Evolutionary conservation across 2,329 filamentous ascomycete species (phyloP), one percentile per base, ranked within the genome.

Genomic region (Fusarium penzigii): DNA sequence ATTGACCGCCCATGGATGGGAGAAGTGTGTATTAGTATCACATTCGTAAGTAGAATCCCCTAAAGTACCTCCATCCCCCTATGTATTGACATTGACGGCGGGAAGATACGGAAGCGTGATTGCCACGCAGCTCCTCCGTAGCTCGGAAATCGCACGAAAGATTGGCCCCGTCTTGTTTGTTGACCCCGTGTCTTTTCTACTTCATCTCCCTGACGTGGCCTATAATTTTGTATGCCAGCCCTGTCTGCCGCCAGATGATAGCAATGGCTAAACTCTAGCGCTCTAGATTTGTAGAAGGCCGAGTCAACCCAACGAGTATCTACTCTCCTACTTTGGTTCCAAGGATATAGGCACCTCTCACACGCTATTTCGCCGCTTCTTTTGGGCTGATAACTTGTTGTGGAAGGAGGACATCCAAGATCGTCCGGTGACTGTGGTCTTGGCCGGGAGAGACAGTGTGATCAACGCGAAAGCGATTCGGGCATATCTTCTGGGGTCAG

Each of bases 211-310:
- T 5, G 78, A 85, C 56, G 81, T 87, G 9, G 81, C 82, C 2
- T 86, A 83, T 65, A 87, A 86, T 58, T 87, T 87, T 65, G 65
- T 68, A n/a, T n/a, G n/a, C n/a, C n/a, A n/a, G n/a, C n/a, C n/a
- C n/a, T n/a, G n/a, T n/a, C n/a, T n/a, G n/a, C n/a, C n/a, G n/a
- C n/a, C 16, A n/a, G 9, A 14, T 39, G 6, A 38, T 1, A 12
- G 44, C 9, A 41, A n/a, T 42, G 3, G 17, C 56, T 61, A 56
- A 60, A 43, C 39, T 46, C 39, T 6, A 50, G 43, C 2, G 11
- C 32, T 34, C 44, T 34, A 66, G 63, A 77, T 77, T 16, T 71
- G 68, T 53, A 65, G 73, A 34, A 66, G 65, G 49, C 77, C 76
- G 16, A 70, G 53, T 59, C 66, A 46, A 49, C 78, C 83, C n/a